These are phyloP conservation scores for Teratosphaeria nubilosa DNA, from an alignment of 2,329 filamentous ascomycete species.

Conservation along the genomic window DNA sequence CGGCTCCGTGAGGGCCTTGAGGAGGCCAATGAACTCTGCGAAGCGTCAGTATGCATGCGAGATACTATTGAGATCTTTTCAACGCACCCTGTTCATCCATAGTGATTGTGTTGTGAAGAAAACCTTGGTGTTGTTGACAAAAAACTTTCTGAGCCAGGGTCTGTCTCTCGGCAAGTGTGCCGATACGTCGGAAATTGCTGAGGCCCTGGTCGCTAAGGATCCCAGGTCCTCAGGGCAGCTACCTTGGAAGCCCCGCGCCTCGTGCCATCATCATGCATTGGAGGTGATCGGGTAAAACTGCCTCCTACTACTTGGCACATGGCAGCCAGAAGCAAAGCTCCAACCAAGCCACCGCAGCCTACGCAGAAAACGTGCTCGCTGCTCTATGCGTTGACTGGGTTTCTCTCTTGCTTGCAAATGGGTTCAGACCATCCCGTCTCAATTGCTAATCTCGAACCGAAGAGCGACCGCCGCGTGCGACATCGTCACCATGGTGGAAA, in stretches of 20 bases:
- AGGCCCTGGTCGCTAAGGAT: neutral
- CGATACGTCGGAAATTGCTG: neutral
- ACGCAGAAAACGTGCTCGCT: neutral
- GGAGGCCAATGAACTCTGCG: conserved; percentile 70
- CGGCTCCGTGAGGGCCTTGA: conserved; percentile 79
- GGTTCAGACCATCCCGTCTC: neutral
- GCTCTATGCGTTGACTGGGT: neutral
- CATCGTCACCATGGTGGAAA: neutral
- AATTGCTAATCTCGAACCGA: neutral
- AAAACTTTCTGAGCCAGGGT: neutral
- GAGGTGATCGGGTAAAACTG: too few species aligned
- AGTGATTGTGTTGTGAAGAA: neutral
- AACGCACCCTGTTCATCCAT: neutral
- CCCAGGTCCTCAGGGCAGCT: neutral
- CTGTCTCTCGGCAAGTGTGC: neutral
- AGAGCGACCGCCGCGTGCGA: neutral
- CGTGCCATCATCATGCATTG: neutral
- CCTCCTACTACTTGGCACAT: too few species aligned
- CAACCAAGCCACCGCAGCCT: neutral
- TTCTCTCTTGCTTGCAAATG: neutral
- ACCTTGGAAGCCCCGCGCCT: too few species aligned
- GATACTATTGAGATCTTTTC: neutral
- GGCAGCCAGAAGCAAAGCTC: neutral
- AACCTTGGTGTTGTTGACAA: neutral
- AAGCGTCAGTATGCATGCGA: conserved; percentile 56